phyloP scores from a whole-genome alignment of 176 grass and related monocot genomes.

The Pontederia paniculata region DNA sequence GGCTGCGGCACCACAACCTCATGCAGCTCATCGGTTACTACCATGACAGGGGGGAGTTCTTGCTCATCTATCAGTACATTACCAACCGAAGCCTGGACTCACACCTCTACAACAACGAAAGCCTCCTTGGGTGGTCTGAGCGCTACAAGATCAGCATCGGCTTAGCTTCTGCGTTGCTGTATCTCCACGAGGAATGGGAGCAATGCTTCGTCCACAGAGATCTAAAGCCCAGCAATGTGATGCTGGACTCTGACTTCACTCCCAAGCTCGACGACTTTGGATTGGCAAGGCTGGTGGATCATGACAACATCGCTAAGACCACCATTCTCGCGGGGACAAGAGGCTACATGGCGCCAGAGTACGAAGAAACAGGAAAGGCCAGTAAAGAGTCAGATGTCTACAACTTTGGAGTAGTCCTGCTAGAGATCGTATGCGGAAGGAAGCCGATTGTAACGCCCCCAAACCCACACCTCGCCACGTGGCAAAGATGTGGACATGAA shows the following conservation, averaged over 20 bases:
- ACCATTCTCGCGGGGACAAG: constrained; percentile 51
- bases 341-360: constrained; percentile 53
- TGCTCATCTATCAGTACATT: constrained; percentile 29
- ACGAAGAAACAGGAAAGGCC: constrained; percentile 37
- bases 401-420: constrained; percentile 40
- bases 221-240: constrained; percentile 58
- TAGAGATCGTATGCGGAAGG: constrained; percentile 41
- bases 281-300: constrained; percentile 45
- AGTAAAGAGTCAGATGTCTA: constrained; percentile 56
- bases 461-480: too few species aligned
- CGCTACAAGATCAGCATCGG: constrained; percentile 38
- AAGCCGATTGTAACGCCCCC: too few species aligned
- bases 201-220: constrained; percentile 51
- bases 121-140: constrained; percentile 23
- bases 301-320: constrained; percentile 36
- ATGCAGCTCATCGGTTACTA: constrained; percentile 53
- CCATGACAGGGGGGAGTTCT: constrained; percentile 24
- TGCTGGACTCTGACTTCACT: constrained; percentile 49
- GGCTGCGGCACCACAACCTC: constrained; percentile 47
- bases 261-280: constrained; percentile 60
- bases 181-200: constrained; percentile 63
- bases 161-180: constrained; percentile 39
- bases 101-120: constrained; percentile 28
- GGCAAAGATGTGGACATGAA: too few species aligned
- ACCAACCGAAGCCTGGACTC: constrained; percentile 45